Evolutionary conservation across 148 eudicot species (phyloP), one percentile per base, ranked within the genome.

Genomic region (Pharnaceum exiguum): DNA sequence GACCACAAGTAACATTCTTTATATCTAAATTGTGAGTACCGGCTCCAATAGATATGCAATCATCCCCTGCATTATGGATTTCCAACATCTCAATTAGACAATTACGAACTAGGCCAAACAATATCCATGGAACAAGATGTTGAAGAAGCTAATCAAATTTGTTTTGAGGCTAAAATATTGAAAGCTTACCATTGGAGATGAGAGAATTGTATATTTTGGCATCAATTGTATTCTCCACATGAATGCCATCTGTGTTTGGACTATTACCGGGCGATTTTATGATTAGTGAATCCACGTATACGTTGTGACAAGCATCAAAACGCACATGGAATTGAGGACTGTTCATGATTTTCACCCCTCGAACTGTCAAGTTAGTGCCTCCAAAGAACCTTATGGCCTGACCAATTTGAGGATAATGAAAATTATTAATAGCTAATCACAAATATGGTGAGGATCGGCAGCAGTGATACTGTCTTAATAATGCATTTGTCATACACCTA

Each of bases 201-300:
- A 87, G 23, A 13, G 95, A 82, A 56, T 90, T 82, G 64, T 82
- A 63, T 54, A 90, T 84, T 46, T 46, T 75, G 11, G 82, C 93
- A 50, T 84, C 77, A 55, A 45, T 73, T 55, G 89, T 63, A 61
- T 90, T 90, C 71, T 90, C 97, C 5, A 90, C 72, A 56, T 90
- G 97, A 67, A 90, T 90, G 46, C 97, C 97, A 71, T 90, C 97
- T 0, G 97, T 90, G 54, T 90, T 90, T 49, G 97, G 97, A 31
- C 97, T 90, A 19, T 51, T 59, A 45, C 65, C 46, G 5, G 95
- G 95, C 8, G 97, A 70, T 32, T 77, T 80, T 45, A 90, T 84
- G 53, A 57, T 16, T 1, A 90, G 76, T 9, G 77, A 80, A 47
- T 90, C 77, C 29, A 90, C 70, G 35, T 57, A 74, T 10, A 90